These are phyloP conservation scores for Hamigera avellanea DNA, from an alignment of 495 filamentous ascomycete species.

Conservation along the genomic window DNA sequence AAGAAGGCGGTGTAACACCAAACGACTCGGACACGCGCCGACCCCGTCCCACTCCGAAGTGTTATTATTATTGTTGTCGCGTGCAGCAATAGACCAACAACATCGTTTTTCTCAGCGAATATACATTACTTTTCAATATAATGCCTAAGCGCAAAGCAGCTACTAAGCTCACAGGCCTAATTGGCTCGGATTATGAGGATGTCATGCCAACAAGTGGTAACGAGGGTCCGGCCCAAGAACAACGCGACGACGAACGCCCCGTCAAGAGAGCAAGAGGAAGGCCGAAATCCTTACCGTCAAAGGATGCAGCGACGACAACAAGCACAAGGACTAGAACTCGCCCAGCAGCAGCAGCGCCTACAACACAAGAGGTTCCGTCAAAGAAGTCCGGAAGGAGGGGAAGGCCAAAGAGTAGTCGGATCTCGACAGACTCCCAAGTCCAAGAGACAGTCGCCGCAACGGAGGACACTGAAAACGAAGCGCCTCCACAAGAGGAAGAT, in stretches of 20 bases:
- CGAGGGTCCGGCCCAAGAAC: constrained; percentile 16
- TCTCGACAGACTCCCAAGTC: constrained; percentile 15
- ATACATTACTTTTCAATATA: background rate
- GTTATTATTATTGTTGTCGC: no score
- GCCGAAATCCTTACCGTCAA: constrained; percentile 19
- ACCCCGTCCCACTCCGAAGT: no score
- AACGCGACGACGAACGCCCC: constrained; percentile 22
- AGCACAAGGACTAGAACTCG: constrained; percentile 9
- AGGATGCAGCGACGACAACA: constrained; percentile 13
- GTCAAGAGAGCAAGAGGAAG: constrained; percentile 31
- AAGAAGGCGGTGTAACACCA: background rate
- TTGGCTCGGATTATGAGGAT: constrained; percentile 61
- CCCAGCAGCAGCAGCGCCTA: constrained; percentile 4
- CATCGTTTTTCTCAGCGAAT: no score
- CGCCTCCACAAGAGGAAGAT: constrained; percentile 20
- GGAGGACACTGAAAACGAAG: constrained; percentile 14
- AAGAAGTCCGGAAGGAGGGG: constrained; percentile 24
- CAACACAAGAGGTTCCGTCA: constrained; percentile 20
- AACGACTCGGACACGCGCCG: background rate
- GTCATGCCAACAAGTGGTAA: constrained; percentile 18
- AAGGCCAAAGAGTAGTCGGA: constrained; percentile 28
- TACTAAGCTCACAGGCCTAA: constrained; percentile 46
- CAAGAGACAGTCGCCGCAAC: constrained; percentile 12
- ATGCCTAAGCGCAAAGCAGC: constrained; percentile 46
- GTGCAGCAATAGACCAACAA: background rate